Conservation (phyloP, 495 filamentous ascomycete genomes). For the Recurvomyces mirabilis region DNA sequence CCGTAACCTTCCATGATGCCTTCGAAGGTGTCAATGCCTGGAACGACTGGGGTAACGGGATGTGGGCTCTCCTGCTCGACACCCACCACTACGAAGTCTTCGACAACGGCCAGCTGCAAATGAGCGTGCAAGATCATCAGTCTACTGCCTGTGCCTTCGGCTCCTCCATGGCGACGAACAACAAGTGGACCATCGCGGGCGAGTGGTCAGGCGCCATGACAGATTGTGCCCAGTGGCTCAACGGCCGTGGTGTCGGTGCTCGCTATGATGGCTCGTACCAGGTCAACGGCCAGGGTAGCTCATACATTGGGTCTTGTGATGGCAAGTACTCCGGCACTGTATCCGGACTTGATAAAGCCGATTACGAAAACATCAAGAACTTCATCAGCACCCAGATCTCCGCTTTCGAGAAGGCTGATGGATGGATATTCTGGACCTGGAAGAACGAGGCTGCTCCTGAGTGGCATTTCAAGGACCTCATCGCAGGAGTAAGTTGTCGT, state of each 20-base stretch:
- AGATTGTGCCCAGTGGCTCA: conserved; percentile 42
- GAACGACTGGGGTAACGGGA: conserved; percentile 30
- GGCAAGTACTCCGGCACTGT: conserved; percentile 48
- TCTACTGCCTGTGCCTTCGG: conserved; percentile 31
- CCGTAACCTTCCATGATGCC: conserved; percentile 33
- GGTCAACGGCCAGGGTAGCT: conserved; percentile 24
- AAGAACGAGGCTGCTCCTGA: conserved; percentile 79
- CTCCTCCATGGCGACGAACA: conserved; percentile 29
- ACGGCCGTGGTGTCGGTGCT: conserved; percentile 32
- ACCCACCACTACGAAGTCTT: conserved; percentile 37
- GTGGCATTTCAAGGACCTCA: conserved; percentile 65
- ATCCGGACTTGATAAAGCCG: conserved; percentile 36
- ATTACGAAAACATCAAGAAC: conserved; percentile 46
- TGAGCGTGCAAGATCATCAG: conserved; percentile 25
- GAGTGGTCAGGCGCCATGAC: conserved; percentile 54
- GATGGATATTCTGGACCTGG: conserved; percentile 79
- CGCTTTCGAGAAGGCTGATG: conserved; percentile 54
- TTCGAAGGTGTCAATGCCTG: conserved; percentile 30
- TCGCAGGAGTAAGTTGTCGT: neutral
- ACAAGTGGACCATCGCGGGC: conserved; percentile 52
- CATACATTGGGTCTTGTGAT: conserved; percentile 46
- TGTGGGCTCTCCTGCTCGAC: conserved; percentile 32
- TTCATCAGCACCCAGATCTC: conserved; percentile 67
- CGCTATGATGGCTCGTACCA: conserved; percentile 47
- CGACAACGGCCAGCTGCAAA: conserved; percentile 22